Conservation (phyloP, 2,329 filamentous ascomycete species). For the Calonectria crousiana region DNA sequence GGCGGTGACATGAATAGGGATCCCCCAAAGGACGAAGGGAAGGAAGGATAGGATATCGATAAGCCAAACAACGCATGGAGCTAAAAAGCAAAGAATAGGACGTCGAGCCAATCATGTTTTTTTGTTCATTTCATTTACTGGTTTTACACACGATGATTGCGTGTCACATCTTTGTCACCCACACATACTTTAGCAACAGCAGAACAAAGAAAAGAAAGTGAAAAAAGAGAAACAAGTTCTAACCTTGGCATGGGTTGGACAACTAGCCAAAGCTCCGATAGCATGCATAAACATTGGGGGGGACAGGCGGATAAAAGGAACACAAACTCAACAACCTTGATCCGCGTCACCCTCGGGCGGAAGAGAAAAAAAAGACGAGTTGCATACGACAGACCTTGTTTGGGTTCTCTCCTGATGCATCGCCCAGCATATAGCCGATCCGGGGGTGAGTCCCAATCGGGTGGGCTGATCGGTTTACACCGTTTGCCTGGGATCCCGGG, state of each 20-base stretch:
- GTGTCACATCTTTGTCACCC: not conserved
- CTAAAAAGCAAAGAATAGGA: not conserved
- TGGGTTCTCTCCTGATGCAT: slow-evolving; percentile 1
- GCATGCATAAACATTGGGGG: slow-evolving; percentile 12
- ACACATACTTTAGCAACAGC: not conserved
- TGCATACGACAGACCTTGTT: slow-evolving; percentile 8
- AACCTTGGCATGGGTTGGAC: not conserved
- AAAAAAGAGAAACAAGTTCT: not conserved
- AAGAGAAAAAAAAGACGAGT: not conserved
- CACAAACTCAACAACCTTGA: slow-evolving; percentile 1
- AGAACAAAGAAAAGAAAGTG: not conserved
- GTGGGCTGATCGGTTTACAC: slow-evolving; percentile 32
- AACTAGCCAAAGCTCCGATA: not conserved
- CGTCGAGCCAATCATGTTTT: not conserved
- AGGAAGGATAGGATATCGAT: not conserved
- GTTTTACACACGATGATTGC: not conserved
- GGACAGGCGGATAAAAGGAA: slow-evolving; percentile 18
- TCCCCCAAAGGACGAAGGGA: not conserved
- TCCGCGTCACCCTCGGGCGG: not conserved
- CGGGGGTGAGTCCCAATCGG: slow-evolving; percentile 18
- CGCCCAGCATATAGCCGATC: slow-evolving; percentile 24
- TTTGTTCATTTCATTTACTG: not conserved
- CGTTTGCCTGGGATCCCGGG: slow-evolving; percentile 32
- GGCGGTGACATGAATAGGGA: not conserved
- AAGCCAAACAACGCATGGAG: not conserved